A percentile compares a stretch with the other conserved stretches of the same genome.
phyloP scores from a whole-genome alignment of 495 filamentous ascomycete genomes.

The Achaetomiella virescens region DNA sequence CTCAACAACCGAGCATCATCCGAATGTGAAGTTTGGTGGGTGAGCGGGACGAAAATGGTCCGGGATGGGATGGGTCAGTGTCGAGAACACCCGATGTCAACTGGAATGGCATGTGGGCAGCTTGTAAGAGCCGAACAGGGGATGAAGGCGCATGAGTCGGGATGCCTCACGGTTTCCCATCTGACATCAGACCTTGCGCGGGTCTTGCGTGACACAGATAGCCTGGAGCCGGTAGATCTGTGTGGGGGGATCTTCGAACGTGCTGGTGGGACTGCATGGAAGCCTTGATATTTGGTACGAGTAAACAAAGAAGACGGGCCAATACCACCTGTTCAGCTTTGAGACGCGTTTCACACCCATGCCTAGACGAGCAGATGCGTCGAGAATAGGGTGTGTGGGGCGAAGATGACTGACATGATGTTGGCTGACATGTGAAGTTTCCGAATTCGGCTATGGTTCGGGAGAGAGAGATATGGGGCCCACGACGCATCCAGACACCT shows the following conservation, averaged over 20 bases:
- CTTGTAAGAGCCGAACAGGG: neutral
- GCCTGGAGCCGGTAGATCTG: neutral
- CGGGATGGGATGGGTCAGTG: neutral
- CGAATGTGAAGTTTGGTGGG: neutral
- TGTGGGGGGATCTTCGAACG: neutral
- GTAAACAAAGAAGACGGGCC: too few species aligned
- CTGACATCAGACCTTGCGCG: neutral
- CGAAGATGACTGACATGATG: neutral
- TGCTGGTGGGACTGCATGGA: too few species aligned
- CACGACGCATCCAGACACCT: too few species aligned
- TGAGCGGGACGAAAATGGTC: conserved; percentile 2
- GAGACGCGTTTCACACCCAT: too few species aligned
- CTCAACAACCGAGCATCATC: conserved; percentile 1
- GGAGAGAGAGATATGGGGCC: neutral
- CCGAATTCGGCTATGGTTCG: conserved; percentile 2
- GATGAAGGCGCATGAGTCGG: neutral
- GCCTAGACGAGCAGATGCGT: neutral
- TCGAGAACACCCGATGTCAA: neutral
- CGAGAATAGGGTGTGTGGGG: neutral
- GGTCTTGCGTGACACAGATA: neutral
- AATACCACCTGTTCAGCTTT: too few species aligned
- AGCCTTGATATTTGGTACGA: too few species aligned
- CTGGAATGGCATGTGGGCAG: neutral
- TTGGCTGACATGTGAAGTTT: neutral
- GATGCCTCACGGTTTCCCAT: too few species aligned